Percentiles rank a stretch among this genome's conserved stretches.
Conservation (phyloP, 257 asterid genomes). For the Salvia splendens region DNA sequence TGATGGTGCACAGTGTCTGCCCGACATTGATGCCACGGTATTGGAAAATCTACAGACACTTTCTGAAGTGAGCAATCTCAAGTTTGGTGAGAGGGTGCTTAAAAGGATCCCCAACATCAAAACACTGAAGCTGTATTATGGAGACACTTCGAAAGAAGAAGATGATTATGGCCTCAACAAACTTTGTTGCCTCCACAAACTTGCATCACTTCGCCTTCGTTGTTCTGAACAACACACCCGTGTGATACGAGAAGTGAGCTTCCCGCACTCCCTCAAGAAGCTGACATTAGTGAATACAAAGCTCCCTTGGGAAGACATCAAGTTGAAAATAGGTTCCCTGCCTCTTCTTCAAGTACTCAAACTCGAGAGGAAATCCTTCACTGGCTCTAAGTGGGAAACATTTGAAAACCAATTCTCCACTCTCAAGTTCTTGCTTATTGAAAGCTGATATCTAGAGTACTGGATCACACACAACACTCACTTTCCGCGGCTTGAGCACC, state of each 20-base stretch:
- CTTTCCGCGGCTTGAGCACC: conserved; percentile 8
- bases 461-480: neutral
- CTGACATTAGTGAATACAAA: neutral
- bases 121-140: neutral
- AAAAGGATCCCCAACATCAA: conserved; percentile 1
- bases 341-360: neutral
- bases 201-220: neutral
- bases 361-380: neutral
- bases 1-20: neutral
- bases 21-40: neutral
- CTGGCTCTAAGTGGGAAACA: neutral
- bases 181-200: neutral
- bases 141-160: neutral
- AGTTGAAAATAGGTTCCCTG: neutral
- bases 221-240: neutral
- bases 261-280: neutral
- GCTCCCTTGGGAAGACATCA: neutral
- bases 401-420: neutral
- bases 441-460: neutral
- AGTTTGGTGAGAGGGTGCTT: neutral
- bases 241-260: neutral
- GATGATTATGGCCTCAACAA: neutral
- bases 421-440: neutral
- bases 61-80: neutral
- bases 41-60: conserved; percentile 10